Base-by-base conservation (phyloP, 257 asterid genomes). In the Solanum piurae region DNA sequence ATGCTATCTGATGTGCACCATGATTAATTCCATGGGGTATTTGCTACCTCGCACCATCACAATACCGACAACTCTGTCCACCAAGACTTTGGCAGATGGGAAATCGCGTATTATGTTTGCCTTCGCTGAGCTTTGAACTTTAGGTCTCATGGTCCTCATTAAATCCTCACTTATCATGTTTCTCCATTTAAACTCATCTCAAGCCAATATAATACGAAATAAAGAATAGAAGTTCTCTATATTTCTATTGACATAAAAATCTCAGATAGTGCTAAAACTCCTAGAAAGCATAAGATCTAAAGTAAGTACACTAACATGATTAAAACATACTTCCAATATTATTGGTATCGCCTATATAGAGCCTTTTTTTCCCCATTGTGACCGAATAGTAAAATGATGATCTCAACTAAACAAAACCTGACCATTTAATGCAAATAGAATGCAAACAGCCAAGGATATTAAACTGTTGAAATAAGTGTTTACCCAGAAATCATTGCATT, bases 401-500 rank as follows among this genome's bases (percentile, higher is more conserved):
- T 75, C 33, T 75, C 49, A 21, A 38, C 2, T 21, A 38, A 23
- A 37, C 21, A 6, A 75, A 38, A 75, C 55, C 33, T 75, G 58
- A 75, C 34, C 23, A 1, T 11, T 42, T 12, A 38, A 75, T 12
- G 55, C 58, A 23, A 42, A 76, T 12, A 23, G 34, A 7, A 12
- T 76, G 58, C 23, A 76, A 76, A n/a, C 44, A 13, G 7, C 60
- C 13, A 6, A 25, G 83, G 23, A 40, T 40, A 40, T 6, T 38
- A 12, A 37, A 42, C 52, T 16, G 16, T 0, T 44, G 23, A 86
- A 21, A 34, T 60, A 60, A 66, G 37, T 34, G 88, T 94, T 89
- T 58, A 92, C 99, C 98, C 98, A 64, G 98, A 90, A 74, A 96
- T 93, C 95, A 96, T 92, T 87, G 99, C 96, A 90, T 96, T 96